Base-by-base conservation (phyloP, 202 grass and related monocot genomes). In the Carex arenaria region DNA sequence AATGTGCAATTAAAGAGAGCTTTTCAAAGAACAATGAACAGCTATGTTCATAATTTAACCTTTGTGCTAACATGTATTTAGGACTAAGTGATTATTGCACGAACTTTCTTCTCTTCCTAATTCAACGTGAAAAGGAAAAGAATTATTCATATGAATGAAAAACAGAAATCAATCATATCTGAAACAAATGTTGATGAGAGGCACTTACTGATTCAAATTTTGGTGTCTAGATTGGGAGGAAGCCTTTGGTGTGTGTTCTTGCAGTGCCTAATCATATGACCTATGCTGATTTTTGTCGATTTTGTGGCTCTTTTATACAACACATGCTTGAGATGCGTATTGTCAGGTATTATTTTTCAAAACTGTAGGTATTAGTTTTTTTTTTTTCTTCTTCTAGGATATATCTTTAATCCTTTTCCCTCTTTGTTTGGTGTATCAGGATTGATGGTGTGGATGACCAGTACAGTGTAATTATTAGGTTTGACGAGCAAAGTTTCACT, bases 321-420 rank as follows among this genome's bases (percentile, higher is more conserved):
- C 88, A 90, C 85, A 95, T 93, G 59, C 89, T 93, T 60, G 95
- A 92, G 86, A 95, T 93, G 95, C 92, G 95, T 86, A 93, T 95
- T 52, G 88, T 98, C 69, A 95, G 93, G 95, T 98, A 81, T 19
- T 10, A 19, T 18, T 34, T 34, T 65, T 45, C 11, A 34, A 49
- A 47, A 12, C 4, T 20, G 38, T 23, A 65, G 31, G 60, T 62
- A 49, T n/a, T 75, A 43, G 31, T 12, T 70, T 64, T 10, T 60
- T 10, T 60, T 79, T 60, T 74, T 55, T 34, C 4, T 34, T 34
- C 26, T 6, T 61, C 12, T 43, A 45, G 18, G 54, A 83, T 72
- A 55, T 34, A 14, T 54, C 31, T n/a, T 86, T 13, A 22, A 49
- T 62, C 38, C 6, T 78, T 73, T 36, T 47, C 17, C 26, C 34